Base-by-base conservation (phyloP, 352 stramenopile species). In the Pythium sp. region DNA sequence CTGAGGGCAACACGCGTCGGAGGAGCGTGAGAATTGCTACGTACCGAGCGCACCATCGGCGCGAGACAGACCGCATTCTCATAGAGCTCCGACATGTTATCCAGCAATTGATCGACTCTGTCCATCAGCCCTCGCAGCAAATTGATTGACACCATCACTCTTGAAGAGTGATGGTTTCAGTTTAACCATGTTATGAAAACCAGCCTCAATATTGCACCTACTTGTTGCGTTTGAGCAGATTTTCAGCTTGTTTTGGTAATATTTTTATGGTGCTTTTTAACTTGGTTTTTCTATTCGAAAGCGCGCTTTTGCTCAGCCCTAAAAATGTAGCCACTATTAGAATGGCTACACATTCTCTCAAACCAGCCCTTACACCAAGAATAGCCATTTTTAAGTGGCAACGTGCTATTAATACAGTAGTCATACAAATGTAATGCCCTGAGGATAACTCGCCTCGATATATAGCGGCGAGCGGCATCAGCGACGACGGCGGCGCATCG, bases 1-100 rank as follows among this genome's bases (percentile, higher is more conserved):
- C 14, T 58, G 51, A 20, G 14, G 5, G 5, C 7, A 18, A 6
- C n/a, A 7, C 14, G 6, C 26, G 5, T 20, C 38, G 6, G 5
- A 15, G 15, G 14, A 41, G 53, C 7, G n/a, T 30, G 20, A 9
- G 22, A 56, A 8, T 18, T 18, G 54, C 28, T 65, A 82, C 83
- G 62, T 84, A 95, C 87, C 59, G 92, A 94, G 64, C 96, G 91
- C 58, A 99, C 95, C 96, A 99, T 99, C 34, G 95, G 96, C 54
- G 94, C 95, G 15, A 96, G 66, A 70, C 87, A 95, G 56, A 92
- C 74, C 64, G 84, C 86, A 65, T 92, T 91, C 66, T 74, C 72
- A 57, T 88, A 95, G 20, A 95, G 75, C 67, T 89, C 76, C 20
- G 36, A 46, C 64, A 64, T 69, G 54, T 32, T 32, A 3, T 32